Percentiles rank a stretch among this genome's conserved stretches.
Conservation (phyloP, 139 green algal species). For the Pleodorina starrii region DNA sequence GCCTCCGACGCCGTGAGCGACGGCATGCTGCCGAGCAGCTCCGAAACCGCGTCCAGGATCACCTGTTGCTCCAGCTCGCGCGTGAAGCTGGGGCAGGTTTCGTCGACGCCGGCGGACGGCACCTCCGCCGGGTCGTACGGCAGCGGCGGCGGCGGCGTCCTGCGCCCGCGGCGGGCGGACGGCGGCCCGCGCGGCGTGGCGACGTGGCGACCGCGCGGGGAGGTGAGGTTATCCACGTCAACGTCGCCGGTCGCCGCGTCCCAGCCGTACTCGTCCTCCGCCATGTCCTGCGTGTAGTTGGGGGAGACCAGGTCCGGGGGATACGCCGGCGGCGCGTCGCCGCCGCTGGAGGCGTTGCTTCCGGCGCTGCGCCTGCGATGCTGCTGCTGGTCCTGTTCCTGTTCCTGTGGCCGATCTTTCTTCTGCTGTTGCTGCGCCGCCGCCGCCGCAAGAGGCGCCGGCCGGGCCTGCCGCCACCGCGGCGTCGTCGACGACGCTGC, state of each 20-base stretch:
- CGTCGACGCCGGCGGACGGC: background rate
- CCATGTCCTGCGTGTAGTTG: slow-evolving; percentile 45
- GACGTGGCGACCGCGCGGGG: background rate
- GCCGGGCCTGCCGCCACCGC: background rate
- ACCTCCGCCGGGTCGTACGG: slow-evolving; percentile 33
- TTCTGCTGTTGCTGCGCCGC: no score
- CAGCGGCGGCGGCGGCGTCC: background rate
- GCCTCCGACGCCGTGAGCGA: background rate
- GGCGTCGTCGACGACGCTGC: background rate
- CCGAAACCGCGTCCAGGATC: background rate
- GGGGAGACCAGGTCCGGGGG: background rate
- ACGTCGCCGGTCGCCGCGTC: slow-evolving; percentile 28
- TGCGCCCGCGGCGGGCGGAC: background rate
- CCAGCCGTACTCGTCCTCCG: slow-evolving; percentile 50
- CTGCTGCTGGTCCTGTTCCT: background rate
- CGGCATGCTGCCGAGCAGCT: background rate
- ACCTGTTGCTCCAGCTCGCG: slow-evolving; percentile 36
- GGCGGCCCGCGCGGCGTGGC: background rate
- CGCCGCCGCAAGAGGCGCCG: background rate
- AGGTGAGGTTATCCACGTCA: slow-evolving; percentile 11
- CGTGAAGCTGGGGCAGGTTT: slow-evolving; percentile 34
- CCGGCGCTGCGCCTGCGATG: background rate
- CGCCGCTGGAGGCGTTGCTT: background rate
- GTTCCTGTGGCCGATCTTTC: no score
- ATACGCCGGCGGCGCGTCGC: slow-evolving; percentile 27